phyloP scores from a whole-genome alignment of 495 filamentous ascomycete genomes.

The Penicillium paxilli region DNA sequence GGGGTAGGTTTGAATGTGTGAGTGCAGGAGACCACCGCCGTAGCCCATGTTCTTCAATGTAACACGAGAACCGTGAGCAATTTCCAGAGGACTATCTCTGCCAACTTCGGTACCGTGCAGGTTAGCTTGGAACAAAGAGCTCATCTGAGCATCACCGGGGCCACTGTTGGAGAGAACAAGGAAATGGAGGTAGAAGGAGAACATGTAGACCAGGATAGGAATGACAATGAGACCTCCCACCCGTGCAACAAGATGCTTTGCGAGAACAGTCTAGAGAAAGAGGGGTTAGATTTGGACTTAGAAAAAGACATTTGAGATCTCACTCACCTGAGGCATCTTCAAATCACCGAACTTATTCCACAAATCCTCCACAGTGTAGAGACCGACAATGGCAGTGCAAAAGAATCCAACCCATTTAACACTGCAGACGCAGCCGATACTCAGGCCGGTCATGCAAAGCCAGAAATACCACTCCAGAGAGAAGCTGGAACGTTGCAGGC shows the following conservation, averaged over 20 bases:
- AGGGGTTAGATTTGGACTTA: not conserved
- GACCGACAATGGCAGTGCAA: slow-evolving; percentile 87
- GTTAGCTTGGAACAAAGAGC: slow-evolving; percentile 97
- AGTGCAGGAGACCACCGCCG: slow-evolving; percentile 95
- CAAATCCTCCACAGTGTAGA: slow-evolving; percentile 95
- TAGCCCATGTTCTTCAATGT: slow-evolving; percentile 99
- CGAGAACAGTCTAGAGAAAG: slow-evolving; percentile 59
- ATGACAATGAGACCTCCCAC: slow-evolving; percentile 86
- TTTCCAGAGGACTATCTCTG: slow-evolving; percentile 87
- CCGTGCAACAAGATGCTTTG: slow-evolving; percentile 74
- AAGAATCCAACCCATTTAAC: slow-evolving; percentile 98
- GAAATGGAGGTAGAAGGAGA: slow-evolving; percentile 94
- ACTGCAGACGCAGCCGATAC: slow-evolving; percentile 95
- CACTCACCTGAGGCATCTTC: slow-evolving; percentile 77
- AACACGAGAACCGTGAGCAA: slow-evolving; percentile 83
- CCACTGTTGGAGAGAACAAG: slow-evolving; percentile 90
- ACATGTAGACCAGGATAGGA: slow-evolving; percentile 84
- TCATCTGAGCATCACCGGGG: slow-evolving; percentile 98
- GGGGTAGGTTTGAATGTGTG: slow-evolving; percentile 93
- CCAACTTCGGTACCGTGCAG: slow-evolving; percentile 90
- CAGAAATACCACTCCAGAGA: slow-evolving; percentile 87
- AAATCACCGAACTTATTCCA: slow-evolving; percentile 98
- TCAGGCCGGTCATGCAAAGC: slow-evolving; percentile 87
- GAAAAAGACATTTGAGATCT: too few relatives aligned
- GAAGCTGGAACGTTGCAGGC: slow-evolving; percentile 79